Conservation (phyloP, 2,329 filamentous ascomycete species). For the Cytospora chrysosperma region DNA sequence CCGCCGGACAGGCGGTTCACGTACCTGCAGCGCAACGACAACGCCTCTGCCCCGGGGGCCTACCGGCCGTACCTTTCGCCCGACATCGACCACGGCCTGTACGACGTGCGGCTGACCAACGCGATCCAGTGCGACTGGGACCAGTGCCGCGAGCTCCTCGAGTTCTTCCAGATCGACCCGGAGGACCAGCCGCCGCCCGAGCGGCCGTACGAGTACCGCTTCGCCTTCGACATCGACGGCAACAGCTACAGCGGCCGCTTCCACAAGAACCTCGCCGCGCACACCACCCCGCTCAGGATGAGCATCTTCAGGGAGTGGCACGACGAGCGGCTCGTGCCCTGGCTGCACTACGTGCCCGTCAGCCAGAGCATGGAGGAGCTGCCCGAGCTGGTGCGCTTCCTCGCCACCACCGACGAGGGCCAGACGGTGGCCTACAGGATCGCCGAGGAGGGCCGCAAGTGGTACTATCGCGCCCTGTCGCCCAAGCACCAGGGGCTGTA, state of each 20-base stretch:
- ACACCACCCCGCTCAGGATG: constrained; percentile 49
- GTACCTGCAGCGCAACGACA: constrained; percentile 4
- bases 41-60: not conserved
- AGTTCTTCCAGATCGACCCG: constrained; percentile 25
- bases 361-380: constrained; percentile 50
- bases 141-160: constrained; percentile 23
- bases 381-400: constrained; percentile 44
- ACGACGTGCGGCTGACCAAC: constrained; percentile 19
- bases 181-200: constrained; percentile 10
- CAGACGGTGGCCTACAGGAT: constrained; percentile 48
- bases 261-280: constrained; percentile 49
- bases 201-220: constrained; percentile 35
- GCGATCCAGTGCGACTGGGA: constrained; percentile 8
- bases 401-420: constrained; percentile 47
- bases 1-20: not conserved
- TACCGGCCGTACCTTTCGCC: not conserved
- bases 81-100: constrained; percentile 16
- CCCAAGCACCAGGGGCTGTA: constrained; percentile 60
- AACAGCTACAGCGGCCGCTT: constrained; percentile 56
- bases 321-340: constrained; percentile 53
- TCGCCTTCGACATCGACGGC: constrained; percentile 55
- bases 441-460: constrained; percentile 53
- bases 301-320: constrained; percentile 58
- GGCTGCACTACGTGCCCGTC: constrained; percentile 57
- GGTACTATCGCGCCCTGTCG: constrained; percentile 53